These are phyloP conservation scores for Sporothrix brasiliensis DNA, from an alignment of 2,329 filamentous ascomycete species.

Conservation along the genomic window DNA sequence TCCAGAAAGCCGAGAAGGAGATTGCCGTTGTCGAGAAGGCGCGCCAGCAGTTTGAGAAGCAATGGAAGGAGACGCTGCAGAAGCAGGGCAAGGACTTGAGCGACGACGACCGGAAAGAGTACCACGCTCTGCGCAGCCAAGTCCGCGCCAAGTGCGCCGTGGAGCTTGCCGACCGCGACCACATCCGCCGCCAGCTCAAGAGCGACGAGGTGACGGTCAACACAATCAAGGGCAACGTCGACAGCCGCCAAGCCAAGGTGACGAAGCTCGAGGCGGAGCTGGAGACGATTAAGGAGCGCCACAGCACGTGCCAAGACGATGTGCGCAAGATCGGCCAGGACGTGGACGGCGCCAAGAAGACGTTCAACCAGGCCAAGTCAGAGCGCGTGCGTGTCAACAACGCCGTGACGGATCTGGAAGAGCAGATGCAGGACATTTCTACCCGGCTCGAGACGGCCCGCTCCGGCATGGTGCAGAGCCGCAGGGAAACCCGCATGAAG, in stretches of 20 bases:
- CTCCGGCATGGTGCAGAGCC: constrained; percentile 80
- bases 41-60: constrained; percentile 81
- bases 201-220: constrained; percentile 90
- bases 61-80: constrained; percentile 82
- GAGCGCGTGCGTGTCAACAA: constrained; percentile 80
- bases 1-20: constrained; percentile 77
- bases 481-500: constrained; percentile 75
- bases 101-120: constrained; percentile 84
- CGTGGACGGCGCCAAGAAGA: constrained; percentile 87
- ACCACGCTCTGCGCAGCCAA: constrained; percentile 80
- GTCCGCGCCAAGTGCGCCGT: constrained; percentile 80
- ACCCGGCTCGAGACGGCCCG: constrained; percentile 83
- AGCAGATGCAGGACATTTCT: constrained; percentile 81
- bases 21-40: constrained; percentile 86
- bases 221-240: constrained; percentile 85
- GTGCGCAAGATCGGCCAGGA: constrained; percentile 72
- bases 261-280: constrained; percentile 75
- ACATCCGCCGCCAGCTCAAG: constrained; percentile 84
- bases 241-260: constrained; percentile 72
- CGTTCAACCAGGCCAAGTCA: constrained; percentile 81
- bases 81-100: constrained; percentile 85
- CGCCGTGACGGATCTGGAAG: constrained; percentile 83
- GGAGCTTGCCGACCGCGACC: constrained; percentile 81
- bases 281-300: constrained; percentile 68
- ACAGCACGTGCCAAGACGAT: constrained; percentile 61